Percentiles rank a stretch among this genome's conserved stretches.
Evolutionary conservation across 2,329 filamentous ascomycete genomes (phyloP).

Genomic region (Remersonia thermophila): DNA sequence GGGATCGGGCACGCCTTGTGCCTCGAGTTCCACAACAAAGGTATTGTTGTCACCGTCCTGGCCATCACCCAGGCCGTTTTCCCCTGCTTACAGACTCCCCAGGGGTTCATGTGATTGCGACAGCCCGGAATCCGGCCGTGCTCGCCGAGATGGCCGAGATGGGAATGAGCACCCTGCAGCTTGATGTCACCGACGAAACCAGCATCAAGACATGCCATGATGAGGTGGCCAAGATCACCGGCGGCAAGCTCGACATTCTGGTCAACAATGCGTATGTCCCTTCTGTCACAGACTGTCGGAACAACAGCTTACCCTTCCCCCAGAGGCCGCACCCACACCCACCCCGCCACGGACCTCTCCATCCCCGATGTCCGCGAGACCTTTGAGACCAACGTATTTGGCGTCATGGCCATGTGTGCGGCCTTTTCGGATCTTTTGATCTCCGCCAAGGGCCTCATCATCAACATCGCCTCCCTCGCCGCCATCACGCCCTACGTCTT

Average conservation of each 20-base stretch:
- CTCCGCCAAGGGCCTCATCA: slow-evolving; percentile 35
- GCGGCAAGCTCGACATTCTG: slow-evolving; percentile 43
- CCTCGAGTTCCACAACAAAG: slow-evolving; percentile 39
- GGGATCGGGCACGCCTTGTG: slow-evolving; percentile 45
- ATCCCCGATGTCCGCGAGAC: slow-evolving; percentile 39
- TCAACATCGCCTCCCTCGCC: slow-evolving; percentile 43
- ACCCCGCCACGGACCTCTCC: slow-evolving; percentile 39
- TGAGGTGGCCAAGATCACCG: slow-evolving; percentile 35
- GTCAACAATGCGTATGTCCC: slow-evolving; percentile 45
- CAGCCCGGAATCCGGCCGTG: slow-evolving; percentile 38
- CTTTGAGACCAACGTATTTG: slow-evolving; percentile 46
- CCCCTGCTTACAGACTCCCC: not conserved
- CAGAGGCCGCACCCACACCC: slow-evolving; percentile 39
- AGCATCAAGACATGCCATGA: slow-evolving; percentile 38
- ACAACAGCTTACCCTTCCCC: not conserved
- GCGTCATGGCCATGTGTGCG: slow-evolving; percentile 43
- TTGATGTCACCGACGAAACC: slow-evolving; percentile 41
- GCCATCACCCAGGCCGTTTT: too few species aligned
- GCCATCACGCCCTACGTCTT: slow-evolving; percentile 41
- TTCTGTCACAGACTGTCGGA: not conserved
- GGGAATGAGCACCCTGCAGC: slow-evolving; percentile 36
- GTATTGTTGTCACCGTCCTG: slow-evolving; percentile 20
- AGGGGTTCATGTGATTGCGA: slow-evolving; percentile 45
- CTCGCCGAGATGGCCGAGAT: slow-evolving; percentile 31
- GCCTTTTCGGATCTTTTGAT: slow-evolving; percentile 39